phyloP scores from a whole-genome alignment of 106 monocot genomes.

The Posidonia australis region DNA sequence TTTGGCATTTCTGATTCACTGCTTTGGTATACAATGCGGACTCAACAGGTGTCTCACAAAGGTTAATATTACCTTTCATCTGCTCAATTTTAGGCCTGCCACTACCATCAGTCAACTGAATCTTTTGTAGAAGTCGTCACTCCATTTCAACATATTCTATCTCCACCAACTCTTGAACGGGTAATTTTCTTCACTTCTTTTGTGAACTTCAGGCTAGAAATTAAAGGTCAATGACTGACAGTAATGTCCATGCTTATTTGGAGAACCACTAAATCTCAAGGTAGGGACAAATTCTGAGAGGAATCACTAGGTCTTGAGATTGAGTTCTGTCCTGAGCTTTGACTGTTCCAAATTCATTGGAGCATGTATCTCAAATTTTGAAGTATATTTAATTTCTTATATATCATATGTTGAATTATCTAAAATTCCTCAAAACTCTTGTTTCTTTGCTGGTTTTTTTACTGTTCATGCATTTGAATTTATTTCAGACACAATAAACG shows the following conservation, averaged over 20 bases:
- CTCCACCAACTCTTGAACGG: constrained; percentile 72
- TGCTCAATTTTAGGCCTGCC: background rate
- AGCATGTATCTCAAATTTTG: too few species aligned
- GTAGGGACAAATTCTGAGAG: too few species aligned
- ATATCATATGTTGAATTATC: too few species aligned
- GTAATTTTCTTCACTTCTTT: constrained; percentile 32
- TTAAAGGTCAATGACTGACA: background rate
- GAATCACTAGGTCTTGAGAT: too few species aligned
- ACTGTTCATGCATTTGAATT: too few species aligned
- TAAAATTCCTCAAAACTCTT: too few species aligned
- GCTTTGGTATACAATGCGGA: constrained; percentile 47
- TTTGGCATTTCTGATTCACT: constrained; percentile 72
- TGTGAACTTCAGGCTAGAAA: background rate
- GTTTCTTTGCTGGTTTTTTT: too few species aligned
- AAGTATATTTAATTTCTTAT: too few species aligned
- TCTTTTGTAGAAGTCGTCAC: constrained; percentile 70
- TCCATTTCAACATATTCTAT: constrained; percentile 69
- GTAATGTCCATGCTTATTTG: background rate
- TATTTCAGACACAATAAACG: too few species aligned
- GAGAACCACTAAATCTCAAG: background rate
- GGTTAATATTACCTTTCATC: constrained; percentile 31
- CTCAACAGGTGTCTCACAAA: constrained; percentile 69
- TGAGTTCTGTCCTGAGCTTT: too few species aligned
- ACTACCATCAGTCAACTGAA: background rate
- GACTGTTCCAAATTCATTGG: too few species aligned